Base-by-base conservation (phyloP, 148 eudicot species). In the Chenopodium quinoa region DNA sequence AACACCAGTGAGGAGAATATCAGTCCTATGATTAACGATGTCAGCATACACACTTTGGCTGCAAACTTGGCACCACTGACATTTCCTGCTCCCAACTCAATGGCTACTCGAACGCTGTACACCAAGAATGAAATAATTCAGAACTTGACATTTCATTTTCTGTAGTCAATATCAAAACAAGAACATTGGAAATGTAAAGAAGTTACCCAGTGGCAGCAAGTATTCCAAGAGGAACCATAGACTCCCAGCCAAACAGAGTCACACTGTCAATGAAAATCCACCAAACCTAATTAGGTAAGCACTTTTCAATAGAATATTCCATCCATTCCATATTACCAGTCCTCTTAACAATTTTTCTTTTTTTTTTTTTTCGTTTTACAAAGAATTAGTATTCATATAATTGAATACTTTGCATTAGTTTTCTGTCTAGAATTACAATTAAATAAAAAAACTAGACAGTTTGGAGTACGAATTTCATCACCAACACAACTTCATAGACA, bases 131-230 rank as follows among this genome's bases (percentile, higher is more conserved):
- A 48, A 16, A 54, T 68, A 32, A 9, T 23, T 65, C 14, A 68
- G 10, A 19, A 10, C 1, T 75, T 16, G 7, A 80, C 7, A 76
- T 19, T 40, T 11, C 25, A 47, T 23, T 20, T 29, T 46, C 74
- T 58, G 3, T 13, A 66, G 47, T 23, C 12, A 32, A 67, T 23
- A 29, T 76, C 7, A 19, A 56, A 19, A 54, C 9, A 27, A 71
- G 44, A 44, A 17, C 19, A 54, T 9, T 60, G 20, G 23, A 62
- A 62, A 1, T 19, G 5, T 20, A 0, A 62, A 37, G 63, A 27
- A 47, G 40, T 23, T 85, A 85, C 87, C 87, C 87, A 37, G 87
- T 85, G 64, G 87, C 84, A 85, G 87, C 78, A 68, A 81, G 63
- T 44, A 85, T 58, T 67, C 84, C 87, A 4, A 85, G 87, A 22